Conservation (phyloP, 2,329 filamentous ascomycete genomes). For the Colletotrichum spinosum region DNA sequence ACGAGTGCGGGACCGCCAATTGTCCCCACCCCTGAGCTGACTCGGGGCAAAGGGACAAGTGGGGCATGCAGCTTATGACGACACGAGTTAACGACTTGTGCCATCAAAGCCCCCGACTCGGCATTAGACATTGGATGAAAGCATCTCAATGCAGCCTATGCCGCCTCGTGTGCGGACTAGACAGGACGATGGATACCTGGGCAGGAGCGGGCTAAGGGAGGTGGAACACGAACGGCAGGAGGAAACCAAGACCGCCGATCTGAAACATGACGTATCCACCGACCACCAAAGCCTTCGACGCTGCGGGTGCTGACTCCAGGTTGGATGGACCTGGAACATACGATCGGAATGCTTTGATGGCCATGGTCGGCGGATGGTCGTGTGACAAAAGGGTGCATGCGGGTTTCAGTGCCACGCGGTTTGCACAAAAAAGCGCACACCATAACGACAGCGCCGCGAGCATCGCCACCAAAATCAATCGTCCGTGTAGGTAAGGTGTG, state of each 20-base stretch:
- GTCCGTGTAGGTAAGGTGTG: too few relatives aligned
- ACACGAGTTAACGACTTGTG: slow-evolving; percentile 16
- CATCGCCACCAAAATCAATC: too few relatives aligned
- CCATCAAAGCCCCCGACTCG: not conserved
- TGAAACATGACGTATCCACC: slow-evolving; percentile 33
- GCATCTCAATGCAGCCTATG: slow-evolving; percentile 20
- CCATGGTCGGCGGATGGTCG: slow-evolving; percentile 2
- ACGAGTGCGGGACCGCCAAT: slow-evolving; percentile 22
- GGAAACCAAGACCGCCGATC: slow-evolving; percentile 11
- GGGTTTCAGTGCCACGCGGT: too few relatives aligned
- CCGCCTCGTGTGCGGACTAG: too few relatives aligned
- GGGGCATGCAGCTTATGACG: slow-evolving; percentile 24
- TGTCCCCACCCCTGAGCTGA: too few relatives aligned
- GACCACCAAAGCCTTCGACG: slow-evolving; percentile 6
- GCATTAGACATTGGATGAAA: slow-evolving; percentile 7
- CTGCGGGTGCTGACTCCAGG: not conserved
- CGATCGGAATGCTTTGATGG: not conserved
- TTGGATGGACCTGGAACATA: not conserved
- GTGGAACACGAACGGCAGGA: slow-evolving; percentile 1
- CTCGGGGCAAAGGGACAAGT: not conserved
- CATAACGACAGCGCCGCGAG: too few relatives aligned
- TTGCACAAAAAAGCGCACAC: too few relatives aligned
- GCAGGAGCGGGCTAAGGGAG: slow-evolving; percentile 2
- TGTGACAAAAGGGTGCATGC: slow-evolving; percentile 15
- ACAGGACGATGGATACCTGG: not conserved